Conservation (phyloP, 2,329 filamentous ascomycete species). For the Aspergillus phoenicis region DNA sequence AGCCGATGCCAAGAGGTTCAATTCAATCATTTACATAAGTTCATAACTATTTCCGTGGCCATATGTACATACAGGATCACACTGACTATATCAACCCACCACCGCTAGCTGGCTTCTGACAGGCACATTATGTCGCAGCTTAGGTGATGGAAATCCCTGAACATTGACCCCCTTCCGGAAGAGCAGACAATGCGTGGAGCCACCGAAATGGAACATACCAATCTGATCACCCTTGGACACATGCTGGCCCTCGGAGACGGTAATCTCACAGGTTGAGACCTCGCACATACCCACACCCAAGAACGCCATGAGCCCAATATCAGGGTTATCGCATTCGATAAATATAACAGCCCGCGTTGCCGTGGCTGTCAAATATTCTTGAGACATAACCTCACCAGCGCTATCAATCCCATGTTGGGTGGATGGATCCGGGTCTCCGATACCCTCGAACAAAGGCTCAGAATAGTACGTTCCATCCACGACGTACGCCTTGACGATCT, state of each 20-base stretch:
- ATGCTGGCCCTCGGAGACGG: constrained; percentile 65
- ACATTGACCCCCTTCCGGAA: constrained; percentile 51
- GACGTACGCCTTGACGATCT: constrained; percentile 59
- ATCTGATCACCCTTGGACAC: constrained; percentile 70
- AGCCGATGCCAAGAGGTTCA: too few relatives aligned
- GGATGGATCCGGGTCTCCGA: constrained; percentile 35
- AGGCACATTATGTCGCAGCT: constrained; percentile 29
- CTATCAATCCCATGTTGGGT: constrained; percentile 30
- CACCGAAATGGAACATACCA: constrained; percentile 82
- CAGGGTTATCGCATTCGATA: constrained; percentile 67
- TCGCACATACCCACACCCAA: constrained; percentile 76
- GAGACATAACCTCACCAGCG: constrained; percentile 44
- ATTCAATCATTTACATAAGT: too few relatives aligned
- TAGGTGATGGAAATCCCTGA: constrained; percentile 31
- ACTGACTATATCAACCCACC: neutral
- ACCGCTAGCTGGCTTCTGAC: constrained; percentile 30
- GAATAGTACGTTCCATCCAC: constrained; percentile 69
- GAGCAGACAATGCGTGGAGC: constrained; percentile 68
- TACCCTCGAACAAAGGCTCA: constrained; percentile 58
- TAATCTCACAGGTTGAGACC: constrained; percentile 72
- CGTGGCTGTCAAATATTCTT: constrained; percentile 68
- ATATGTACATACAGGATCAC: neutral
- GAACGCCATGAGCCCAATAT: constrained; percentile 70
- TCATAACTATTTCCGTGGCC: too few relatives aligned
- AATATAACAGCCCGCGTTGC: constrained; percentile 71